Evolutionary conservation across 495 filamentous ascomycete species (phyloP), one percentile per base, ranked within the genome.

Genomic region (Penicillium robsamsonii): DNA sequence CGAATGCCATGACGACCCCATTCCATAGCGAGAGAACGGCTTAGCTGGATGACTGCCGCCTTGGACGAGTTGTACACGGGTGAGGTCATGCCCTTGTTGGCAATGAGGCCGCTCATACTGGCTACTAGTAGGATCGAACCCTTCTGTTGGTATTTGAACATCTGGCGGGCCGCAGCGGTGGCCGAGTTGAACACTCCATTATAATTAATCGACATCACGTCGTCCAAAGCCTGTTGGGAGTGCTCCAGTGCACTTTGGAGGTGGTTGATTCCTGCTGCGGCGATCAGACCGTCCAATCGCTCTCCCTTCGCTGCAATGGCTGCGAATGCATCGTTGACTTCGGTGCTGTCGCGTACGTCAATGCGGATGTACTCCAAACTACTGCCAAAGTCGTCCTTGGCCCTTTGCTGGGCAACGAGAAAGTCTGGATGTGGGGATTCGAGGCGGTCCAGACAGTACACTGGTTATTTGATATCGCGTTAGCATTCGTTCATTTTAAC

Each of bases 231-330:
- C 46, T 80, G 79, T 3, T 80, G 80, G 11, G 81, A 81, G 68
- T 91, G 89, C 49, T 90, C 84, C 50, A 90, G 72, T 1, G 88
- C 86, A 5, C 79, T 65, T 9, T 85, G 85, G 61, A 90, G 84
- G 65, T 91, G 86, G 68, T 91, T 87, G 63, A 90, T 86, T 7
- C 87, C 87, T 3, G 89, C 90, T 11, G 89, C 89, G n/a, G 89
- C 89, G 57, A 95, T 83, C 29, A 94, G 69, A 1, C 91, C 91
- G 64, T 94, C 89, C 13, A 94, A 60, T 4, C 84, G 79, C 35
- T 75, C 47, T 56, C 84, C 63, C 48, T 78, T 69, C 4, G 72
- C 67, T 0, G 83, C 82, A 56, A 90, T 88, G 4, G 62, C 51
- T 10, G 66, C 69, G 31, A 89, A 81, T 17, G 78, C 64, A 37